Percentiles rank a stretch among this genome's conserved stretches.
Evolutionary conservation across 257 asterid species (phyloP).

Genomic region (Solanum piurae): DNA sequence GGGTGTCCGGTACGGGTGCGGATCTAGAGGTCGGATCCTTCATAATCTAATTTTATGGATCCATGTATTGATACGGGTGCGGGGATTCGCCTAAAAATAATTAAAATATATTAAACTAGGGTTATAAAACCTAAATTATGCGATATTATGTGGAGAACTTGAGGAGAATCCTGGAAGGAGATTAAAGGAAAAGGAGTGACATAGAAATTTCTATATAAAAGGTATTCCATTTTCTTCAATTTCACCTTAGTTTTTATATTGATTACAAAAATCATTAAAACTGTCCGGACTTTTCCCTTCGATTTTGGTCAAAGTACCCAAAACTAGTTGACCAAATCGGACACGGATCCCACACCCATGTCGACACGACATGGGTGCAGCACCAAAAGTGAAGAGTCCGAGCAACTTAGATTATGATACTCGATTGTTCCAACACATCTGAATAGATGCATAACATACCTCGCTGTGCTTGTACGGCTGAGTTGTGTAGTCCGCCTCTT

Average conservation of each 20-base stretch:
- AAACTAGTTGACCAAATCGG: not conserved
- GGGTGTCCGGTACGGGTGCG: not conserved
- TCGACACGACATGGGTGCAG: not conserved
- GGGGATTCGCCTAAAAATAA: not conserved
- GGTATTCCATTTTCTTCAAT: not conserved
- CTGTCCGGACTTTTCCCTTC: not conserved
- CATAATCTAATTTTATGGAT: not conserved
- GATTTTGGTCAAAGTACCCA: not conserved
- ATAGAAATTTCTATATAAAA: not conserved
- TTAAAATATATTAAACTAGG: not conserved
- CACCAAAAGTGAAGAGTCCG: not conserved
- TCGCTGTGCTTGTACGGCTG: constrained; percentile 70
- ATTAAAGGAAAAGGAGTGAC: not conserved
- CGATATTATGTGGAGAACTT: not conserved
- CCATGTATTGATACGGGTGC: not conserved
- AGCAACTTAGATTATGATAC: not conserved
- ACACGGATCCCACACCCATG: not conserved
- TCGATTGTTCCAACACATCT: not conserved
- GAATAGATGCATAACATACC: constrained; percentile 29
- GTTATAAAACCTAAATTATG: not conserved
- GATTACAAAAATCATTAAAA: not conserved
- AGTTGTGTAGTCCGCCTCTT: constrained; percentile 50
- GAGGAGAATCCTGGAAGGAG: not conserved
- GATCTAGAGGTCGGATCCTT: not conserved
- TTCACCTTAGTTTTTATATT: not conserved